Evolutionary conservation across 2,329 filamentous ascomycete genomes (phyloP).

Genomic region (Neonectria hederae): DNA sequence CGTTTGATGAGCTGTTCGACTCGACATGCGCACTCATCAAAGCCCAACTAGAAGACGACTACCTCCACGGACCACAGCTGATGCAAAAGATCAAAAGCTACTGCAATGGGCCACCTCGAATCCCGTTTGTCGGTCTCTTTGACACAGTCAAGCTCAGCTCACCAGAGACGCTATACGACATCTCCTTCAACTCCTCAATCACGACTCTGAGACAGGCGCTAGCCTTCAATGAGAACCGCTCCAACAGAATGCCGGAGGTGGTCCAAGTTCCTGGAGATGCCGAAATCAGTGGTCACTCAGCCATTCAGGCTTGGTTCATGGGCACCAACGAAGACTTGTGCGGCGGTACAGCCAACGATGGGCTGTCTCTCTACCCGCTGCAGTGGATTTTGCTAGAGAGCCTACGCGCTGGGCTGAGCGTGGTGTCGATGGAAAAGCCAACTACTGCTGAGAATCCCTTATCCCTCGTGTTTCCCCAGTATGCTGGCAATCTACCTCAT

Average conservation of each 20-base stretch:
- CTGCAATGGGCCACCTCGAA: slow-evolving; percentile 22
- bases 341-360: slow-evolving; percentile 34
- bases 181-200: slow-evolving; percentile 31
- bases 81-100: slow-evolving; percentile 20
- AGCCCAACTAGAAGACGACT: slow-evolving; percentile 35
- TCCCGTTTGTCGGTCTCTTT: slow-evolving; percentile 39
- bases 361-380: slow-evolving; percentile 34
- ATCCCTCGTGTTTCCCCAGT: slow-evolving; percentile 37
- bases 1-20: slow-evolving; percentile 36
- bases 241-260: slow-evolving; percentile 16
- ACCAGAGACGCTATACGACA: slow-evolving; percentile 27
- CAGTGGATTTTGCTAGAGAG: slow-evolving; percentile 41
- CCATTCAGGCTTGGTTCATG: slow-evolving; percentile 39
- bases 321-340: slow-evolving; percentile 37
- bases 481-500: slow-evolving; percentile 32
- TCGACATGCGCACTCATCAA: slow-evolving; percentile 32
- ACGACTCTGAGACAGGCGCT: slow-evolving; percentile 35
- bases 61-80: slow-evolving; percentile 25
- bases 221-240: slow-evolving; percentile 35
- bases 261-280: slow-evolving; percentile 17
- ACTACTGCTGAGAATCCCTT: slow-evolving; percentile 19
- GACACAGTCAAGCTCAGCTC: slow-evolving; percentile 26
- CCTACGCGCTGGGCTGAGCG: slow-evolving; percentile 24
- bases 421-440: slow-evolving; percentile 15
- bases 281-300: slow-evolving; percentile 24